These are phyloP conservation scores for Nitzschia palea DNA, from an alignment of 108 stramenopile genomes.

Conservation along the genomic window DNA sequence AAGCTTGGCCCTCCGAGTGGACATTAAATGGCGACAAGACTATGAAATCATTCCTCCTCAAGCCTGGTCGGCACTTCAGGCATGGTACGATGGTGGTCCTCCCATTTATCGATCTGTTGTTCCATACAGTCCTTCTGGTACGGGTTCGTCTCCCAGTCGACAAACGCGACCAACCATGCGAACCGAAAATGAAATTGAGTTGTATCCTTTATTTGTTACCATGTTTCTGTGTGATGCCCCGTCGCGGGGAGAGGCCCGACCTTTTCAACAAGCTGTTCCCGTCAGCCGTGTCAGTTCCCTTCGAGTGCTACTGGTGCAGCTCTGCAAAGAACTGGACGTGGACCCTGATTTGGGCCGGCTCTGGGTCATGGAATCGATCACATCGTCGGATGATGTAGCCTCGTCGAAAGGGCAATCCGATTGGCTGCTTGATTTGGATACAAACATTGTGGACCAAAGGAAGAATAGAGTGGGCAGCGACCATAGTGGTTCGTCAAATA, in stretches of 20 bases:
- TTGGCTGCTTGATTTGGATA: conserved; percentile 67
- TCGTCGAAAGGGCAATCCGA: conserved; percentile 29
- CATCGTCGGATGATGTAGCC: neutral
- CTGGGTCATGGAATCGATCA: conserved; percentile 56
- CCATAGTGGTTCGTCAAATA: conserved; percentile 24
- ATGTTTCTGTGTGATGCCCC: conserved; percentile 78
- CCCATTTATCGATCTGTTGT: conserved; percentile 82
- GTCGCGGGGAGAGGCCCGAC: conserved; percentile 77
- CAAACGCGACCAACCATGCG: neutral
- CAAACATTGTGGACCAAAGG: conserved; percentile 66
- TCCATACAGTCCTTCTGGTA: conserved; percentile 43
- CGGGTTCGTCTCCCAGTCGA: conserved; percentile 1
- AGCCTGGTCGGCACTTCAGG: conserved; percentile 84
- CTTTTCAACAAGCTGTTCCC: conserved; percentile 81
- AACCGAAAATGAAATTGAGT: conserved; percentile 81
- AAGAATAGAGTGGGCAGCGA: conserved; percentile 42
- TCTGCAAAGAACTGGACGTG: conserved; percentile 73
- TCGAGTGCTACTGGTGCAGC: conserved; percentile 56
- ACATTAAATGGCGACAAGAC: conserved; percentile 74
- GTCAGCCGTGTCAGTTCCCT: conserved; percentile 74
- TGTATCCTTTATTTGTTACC: conserved; percentile 84
- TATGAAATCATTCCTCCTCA: conserved; percentile 84
- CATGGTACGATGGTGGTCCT: conserved; percentile 93
- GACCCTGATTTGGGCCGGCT: conserved; percentile 67
- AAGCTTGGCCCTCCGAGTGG: conserved; percentile 64